Evolutionary conservation across 345 rosid species (phyloP).

Genomic region (Bretschneidera sinensis): DNA sequence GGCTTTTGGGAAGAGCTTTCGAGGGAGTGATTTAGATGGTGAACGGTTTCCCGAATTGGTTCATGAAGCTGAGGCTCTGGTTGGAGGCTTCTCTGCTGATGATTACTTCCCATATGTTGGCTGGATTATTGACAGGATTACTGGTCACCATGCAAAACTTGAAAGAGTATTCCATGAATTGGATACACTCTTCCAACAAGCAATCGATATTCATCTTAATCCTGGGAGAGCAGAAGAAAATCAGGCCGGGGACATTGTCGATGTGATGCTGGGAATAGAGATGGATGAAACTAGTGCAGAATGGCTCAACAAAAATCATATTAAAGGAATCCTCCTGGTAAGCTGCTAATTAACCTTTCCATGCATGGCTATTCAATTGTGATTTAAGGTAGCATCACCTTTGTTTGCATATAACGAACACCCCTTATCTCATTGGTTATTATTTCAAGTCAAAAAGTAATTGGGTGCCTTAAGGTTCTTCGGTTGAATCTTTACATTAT

Average conservation of each 20-base stretch:
- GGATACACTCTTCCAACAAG: constrained; percentile 26
- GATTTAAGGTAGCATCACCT: too few species aligned
- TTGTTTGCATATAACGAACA: too few species aligned
- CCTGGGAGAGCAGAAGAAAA: constrained; percentile 24
- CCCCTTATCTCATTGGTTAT: too few species aligned
- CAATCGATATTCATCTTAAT: constrained; percentile 40
- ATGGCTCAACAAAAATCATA: constrained; percentile 32
- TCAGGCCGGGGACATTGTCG: constrained; percentile 33
- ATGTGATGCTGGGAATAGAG: constrained; percentile 30
- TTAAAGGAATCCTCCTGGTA: constrained; percentile 55
- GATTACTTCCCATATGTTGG: constrained; percentile 34
- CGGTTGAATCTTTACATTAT: too few species aligned
- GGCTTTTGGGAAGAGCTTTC: constrained; percentile 32
- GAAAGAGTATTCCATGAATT: constrained; percentile 23
- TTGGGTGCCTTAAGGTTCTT: too few species aligned
- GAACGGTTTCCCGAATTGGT: constrained; percentile 24
- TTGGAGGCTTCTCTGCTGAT: constrained; percentile 22
- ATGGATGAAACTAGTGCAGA: constrained; percentile 18
- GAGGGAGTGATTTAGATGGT: constrained; percentile 25
- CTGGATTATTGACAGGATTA: constrained; percentile 37
- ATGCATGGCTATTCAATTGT: too few species aligned
- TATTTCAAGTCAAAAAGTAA: too few species aligned
- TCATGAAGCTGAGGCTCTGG: constrained; percentile 23
- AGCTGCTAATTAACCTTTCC: constrained; percentile 9
- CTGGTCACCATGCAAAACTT: constrained; percentile 23